Conservation (phyloP, 805 yeast species). For the Starmerella powellii region DNA sequence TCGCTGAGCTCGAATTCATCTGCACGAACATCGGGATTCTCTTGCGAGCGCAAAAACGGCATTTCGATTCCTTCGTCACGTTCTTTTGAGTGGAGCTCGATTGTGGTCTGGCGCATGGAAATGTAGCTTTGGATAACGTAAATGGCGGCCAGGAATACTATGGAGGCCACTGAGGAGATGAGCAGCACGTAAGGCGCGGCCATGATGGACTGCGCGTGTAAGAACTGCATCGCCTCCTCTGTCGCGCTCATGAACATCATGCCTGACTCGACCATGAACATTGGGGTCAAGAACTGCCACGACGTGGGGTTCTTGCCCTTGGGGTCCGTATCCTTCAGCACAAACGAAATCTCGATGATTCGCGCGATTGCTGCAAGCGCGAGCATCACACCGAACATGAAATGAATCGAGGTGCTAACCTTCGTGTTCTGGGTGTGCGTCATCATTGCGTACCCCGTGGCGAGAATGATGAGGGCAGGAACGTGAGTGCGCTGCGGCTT, state of each 20-base stretch:
- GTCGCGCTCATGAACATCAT: conserved; percentile 81
- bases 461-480: conserved; percentile 70
- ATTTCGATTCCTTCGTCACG: conserved; percentile 23
- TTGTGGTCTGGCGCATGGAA: conserved; percentile 24
- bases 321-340: conserved; percentile 44
- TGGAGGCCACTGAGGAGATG: conserved; percentile 58
- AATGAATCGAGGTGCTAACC: conserved; percentile 79
- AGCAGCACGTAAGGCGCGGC: conserved; percentile 72
- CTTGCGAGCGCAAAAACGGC: conserved; percentile 21
- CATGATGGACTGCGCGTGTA: conserved; percentile 65
- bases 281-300: conserved; percentile 81
- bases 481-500: conserved; percentile 51
- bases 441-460: conserved; percentile 92
- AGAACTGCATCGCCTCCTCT: conserved; percentile 70
- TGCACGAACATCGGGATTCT: conserved; percentile 11
- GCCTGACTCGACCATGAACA: conserved; percentile 68
- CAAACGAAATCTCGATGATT: conserved; percentile 64
- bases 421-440: conserved; percentile 67
- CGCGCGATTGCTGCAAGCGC: conserved; percentile 69
- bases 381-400: conserved; percentile 69
- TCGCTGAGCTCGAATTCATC: conserved; percentile 25
- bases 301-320: conserved; percentile 41
- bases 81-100: conserved; percentile 15
- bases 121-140: conserved; percentile 49
- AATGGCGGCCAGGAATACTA: conserved; percentile 56